Percentiles rank a stretch among this genome's conserved stretches.
Conservation (phyloP, 805 yeast genomes). For the Kazachstania kunashirensis region DNA sequence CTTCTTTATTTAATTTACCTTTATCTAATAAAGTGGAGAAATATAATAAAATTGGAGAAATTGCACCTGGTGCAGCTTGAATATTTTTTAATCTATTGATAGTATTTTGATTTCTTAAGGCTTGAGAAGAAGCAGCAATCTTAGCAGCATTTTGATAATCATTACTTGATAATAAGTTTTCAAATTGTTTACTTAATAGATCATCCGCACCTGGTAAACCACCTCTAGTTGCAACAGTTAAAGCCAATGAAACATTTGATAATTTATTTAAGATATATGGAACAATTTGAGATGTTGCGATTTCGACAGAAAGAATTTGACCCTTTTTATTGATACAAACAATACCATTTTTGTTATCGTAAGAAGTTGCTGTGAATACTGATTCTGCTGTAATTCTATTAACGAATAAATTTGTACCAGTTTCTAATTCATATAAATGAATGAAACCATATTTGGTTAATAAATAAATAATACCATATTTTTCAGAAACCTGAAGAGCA, state of each 20-base stretch:
- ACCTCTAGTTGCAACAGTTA: slow-evolving; percentile 86
- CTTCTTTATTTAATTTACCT: slow-evolving; percentile 86
- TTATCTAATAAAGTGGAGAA: slow-evolving; percentile 84
- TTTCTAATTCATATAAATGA: slow-evolving; percentile 87
- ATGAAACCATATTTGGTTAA: slow-evolving; percentile 95
- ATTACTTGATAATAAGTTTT: slow-evolving; percentile 69
- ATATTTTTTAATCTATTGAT: slow-evolving; percentile 84
- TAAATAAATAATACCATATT: slow-evolving; percentile 78
- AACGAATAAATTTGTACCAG: slow-evolving; percentile 86
- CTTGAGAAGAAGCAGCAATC: slow-evolving; percentile 91
- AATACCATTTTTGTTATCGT: slow-evolving; percentile 69
- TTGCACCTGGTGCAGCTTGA: slow-evolving; percentile 88
- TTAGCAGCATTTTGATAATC: slow-evolving; percentile 90
- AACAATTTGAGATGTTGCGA: slow-evolving; percentile 72
- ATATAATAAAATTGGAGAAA: slow-evolving; percentile 88
- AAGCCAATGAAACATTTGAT: slow-evolving; percentile 77
- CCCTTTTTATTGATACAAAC: slow-evolving; percentile 91
- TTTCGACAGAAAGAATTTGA: slow-evolving; percentile 86
- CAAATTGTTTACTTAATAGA: slow-evolving; percentile 84
- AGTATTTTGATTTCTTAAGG: slow-evolving; percentile 88
- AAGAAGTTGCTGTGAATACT: slow-evolving; percentile 78
- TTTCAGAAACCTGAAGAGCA: slow-evolving; percentile 73
- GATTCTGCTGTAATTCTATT: slow-evolving; percentile 95
- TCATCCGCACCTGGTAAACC: slow-evolving; percentile 96
- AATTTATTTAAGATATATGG: slow-evolving; percentile 83